Percentiles rank a stretch among this genome's conserved stretches.
Conservation (phyloP, 805 yeast species). For the Starmera dryadoides region DNA sequence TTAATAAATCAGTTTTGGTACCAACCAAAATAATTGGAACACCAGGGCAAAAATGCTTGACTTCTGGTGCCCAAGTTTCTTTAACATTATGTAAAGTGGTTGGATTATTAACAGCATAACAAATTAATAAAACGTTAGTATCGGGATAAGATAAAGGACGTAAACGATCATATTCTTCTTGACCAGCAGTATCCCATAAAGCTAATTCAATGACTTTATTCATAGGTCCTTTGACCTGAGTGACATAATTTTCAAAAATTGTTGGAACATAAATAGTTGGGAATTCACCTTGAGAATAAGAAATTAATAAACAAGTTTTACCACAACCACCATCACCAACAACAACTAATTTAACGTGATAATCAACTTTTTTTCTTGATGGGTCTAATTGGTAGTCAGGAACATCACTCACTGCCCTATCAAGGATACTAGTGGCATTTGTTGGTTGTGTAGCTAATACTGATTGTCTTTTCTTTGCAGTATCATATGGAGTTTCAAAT, state of each 20-base stretch:
- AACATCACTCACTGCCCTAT: conserved; percentile 11
- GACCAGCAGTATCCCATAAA: conserved; percentile 89
- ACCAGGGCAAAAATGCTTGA: conserved; percentile 73
- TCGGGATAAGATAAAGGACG: conserved; percentile 78
- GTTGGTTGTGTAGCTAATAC: neutral
- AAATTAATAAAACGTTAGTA: conserved; percentile 65
- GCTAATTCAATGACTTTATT: conserved; percentile 57
- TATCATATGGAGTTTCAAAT: conserved; percentile 22
- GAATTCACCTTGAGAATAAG: conserved; percentile 63
- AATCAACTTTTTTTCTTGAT: conserved; percentile 23
- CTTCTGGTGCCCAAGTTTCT: conserved; percentile 87
- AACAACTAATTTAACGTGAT: conserved; percentile 55
- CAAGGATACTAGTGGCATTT: conserved; percentile 1
- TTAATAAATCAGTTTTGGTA: conserved; percentile 59
- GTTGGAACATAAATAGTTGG: conserved; percentile 77
- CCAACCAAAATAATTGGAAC: conserved; percentile 79
- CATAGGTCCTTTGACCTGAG: conserved; percentile 42
- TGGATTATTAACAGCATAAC: conserved; percentile 62
- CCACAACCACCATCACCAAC: conserved; percentile 93
- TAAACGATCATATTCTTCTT: conserved; percentile 76
- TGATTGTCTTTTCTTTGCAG: conserved; percentile 16
- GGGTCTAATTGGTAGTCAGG: conserved; percentile 21
- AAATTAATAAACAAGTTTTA: conserved; percentile 65
- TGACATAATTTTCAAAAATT: conserved; percentile 71
- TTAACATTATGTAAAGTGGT: conserved; percentile 64